These are phyloP conservation scores for Suillus alpinus DNA, from an alignment of 768 basidiomycete species.

Conservation along the genomic window DNA sequence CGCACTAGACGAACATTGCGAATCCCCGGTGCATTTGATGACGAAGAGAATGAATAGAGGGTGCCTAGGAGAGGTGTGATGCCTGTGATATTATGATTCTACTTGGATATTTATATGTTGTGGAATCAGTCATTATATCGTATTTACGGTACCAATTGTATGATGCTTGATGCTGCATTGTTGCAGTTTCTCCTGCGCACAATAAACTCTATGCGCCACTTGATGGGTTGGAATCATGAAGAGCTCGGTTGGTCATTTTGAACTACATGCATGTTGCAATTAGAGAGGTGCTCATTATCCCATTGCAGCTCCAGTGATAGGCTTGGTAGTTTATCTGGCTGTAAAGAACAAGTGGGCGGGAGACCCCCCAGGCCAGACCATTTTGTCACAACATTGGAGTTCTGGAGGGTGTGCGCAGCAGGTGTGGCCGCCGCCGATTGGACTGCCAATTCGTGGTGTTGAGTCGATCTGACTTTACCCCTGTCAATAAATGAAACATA, in stretches of 20 bases:
- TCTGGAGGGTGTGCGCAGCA: neutral
- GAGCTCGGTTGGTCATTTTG: too few species aligned
- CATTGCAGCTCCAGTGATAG: neutral
- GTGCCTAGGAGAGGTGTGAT: neutral
- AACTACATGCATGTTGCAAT: too few species aligned
- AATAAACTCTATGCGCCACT: neutral
- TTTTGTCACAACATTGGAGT: neutral
- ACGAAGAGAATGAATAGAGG: slow-evolving; percentile 15
- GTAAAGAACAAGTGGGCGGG: neutral
- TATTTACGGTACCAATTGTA: neutral
- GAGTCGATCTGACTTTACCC: neutral
- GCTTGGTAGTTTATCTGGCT: neutral
- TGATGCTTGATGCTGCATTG: too few species aligned
- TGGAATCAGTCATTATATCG: neutral
- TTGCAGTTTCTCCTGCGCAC: neutral
- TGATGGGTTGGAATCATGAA: neutral
- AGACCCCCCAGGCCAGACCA: neutral
- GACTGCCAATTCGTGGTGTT: neutral
- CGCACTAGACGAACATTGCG: slow-evolving; percentile 12
- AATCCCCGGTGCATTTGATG: slow-evolving; percentile 28
- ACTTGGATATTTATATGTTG: neutral
- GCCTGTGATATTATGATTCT: neutral
- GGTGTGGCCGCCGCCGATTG: neutral
- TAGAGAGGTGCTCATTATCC: neutral
- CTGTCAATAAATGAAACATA: neutral